A percentile compares a stretch with the other conserved stretches of the same genome.
These are phyloP conservation scores for Boletus tylopilopsis DNA, from an alignment of 768 basidiomycete species.

Conservation along the genomic window DNA sequence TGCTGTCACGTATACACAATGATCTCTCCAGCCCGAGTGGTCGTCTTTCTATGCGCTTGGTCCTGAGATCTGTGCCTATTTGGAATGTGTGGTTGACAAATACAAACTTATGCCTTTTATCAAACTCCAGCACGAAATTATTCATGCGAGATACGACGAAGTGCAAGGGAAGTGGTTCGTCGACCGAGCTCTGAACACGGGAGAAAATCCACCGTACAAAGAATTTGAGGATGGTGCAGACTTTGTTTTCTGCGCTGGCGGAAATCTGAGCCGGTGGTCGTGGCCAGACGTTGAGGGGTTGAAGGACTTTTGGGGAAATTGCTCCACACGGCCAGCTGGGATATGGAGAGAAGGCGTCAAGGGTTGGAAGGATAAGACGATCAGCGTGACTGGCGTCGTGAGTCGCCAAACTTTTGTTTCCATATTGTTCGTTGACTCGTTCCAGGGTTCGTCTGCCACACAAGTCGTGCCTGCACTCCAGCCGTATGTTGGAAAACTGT, in stretches of 20 bases:
- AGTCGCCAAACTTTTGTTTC: background rate
- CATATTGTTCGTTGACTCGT: background rate
- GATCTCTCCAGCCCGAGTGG: slow-evolving; percentile 47
- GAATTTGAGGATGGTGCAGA: slow-evolving; percentile 54
- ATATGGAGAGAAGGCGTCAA: slow-evolving; percentile 46
- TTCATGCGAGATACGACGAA: slow-evolving; percentile 49
- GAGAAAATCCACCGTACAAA: slow-evolving; percentile 29
- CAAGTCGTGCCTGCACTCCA: slow-evolving; percentile 60
- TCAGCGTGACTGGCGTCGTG: slow-evolving; percentile 61
- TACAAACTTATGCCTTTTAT: slow-evolving; percentile 53
- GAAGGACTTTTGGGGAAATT: slow-evolving; percentile 53
- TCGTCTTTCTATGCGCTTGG: slow-evolving; percentile 59
- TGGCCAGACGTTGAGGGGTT: slow-evolving; percentile 67
- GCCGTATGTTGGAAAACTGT: slow-evolving; percentile 44
- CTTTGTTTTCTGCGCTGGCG: slow-evolving; percentile 53
- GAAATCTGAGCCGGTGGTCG: slow-evolving; percentile 52
- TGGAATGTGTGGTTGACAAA: slow-evolving; percentile 52
- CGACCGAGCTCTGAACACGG: slow-evolving; percentile 20
- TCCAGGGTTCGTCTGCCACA: slow-evolving; percentile 58
- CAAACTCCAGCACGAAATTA: slow-evolving; percentile 52
- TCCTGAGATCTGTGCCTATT: slow-evolving; percentile 53
- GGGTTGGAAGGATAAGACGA: slow-evolving; percentile 49
- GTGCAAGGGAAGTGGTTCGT: slow-evolving; percentile 53
- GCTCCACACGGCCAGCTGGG: slow-evolving; percentile 64
- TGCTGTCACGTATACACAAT: background rate